Conservation (phyloP, 176 grass and related monocot species). For the Phyllostachys edulis region DNA sequence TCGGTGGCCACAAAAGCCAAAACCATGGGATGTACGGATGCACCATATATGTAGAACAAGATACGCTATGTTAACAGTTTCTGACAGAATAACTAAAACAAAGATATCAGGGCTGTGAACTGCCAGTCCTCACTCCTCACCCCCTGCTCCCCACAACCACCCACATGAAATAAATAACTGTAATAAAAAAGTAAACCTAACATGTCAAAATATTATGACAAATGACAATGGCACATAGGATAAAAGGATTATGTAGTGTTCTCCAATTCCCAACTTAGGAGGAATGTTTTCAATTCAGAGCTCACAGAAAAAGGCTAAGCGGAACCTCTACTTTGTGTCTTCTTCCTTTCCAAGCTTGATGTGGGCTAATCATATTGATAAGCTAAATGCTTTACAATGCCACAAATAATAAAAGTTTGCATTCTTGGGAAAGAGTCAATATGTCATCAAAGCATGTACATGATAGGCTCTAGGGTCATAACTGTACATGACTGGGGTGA, state of each 20-base stretch:
- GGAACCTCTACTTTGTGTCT: background rate
- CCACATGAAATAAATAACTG: constrained; percentile 4
- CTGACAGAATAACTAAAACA: constrained; percentile 22
- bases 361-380: background rate
- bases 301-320: background rate
- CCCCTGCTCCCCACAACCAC: background rate
- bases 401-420: background rate
- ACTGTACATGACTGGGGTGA: background rate
- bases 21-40: background rate
- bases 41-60: background rate
- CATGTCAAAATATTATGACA: background rate
- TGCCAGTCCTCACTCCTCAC: constrained; percentile 4
- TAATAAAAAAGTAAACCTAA: constrained; percentile 5
- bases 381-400: background rate
- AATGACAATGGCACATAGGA: background rate
- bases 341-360: background rate
- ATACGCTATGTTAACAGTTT: constrained; percentile 7
- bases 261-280: constrained; percentile 19
- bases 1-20: background rate
- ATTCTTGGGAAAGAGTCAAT: background rate
- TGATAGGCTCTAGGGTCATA: background rate
- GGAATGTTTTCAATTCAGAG: background rate
- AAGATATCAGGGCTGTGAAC: background rate
- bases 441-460: constrained; percentile 10
- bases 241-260: background rate